Evolutionary conservation across 345 rosid species (phyloP).

Genomic region (Euphorbia pulcherrima): DNA sequence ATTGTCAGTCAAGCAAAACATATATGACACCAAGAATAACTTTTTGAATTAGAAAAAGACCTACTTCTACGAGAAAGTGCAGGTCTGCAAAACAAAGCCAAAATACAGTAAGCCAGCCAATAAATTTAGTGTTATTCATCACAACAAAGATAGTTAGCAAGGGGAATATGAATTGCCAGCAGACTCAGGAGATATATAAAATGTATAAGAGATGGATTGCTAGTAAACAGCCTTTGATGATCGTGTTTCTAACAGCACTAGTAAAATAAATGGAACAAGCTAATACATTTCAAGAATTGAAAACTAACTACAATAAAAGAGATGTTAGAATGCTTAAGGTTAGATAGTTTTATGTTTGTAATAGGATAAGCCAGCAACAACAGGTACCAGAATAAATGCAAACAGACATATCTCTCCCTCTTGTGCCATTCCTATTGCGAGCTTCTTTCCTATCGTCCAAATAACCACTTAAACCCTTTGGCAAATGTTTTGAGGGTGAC

Average conservation of each 20-base stretch:
- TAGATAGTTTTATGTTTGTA: background rate
- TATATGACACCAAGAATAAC: constrained; percentile 52
- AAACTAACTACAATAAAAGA: background rate
- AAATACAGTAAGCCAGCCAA: background rate
- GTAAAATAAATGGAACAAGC: background rate
- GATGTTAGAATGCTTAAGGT: background rate
- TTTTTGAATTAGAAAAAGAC: constrained; percentile 59
- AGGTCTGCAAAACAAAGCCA: constrained; percentile 39
- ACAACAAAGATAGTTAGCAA: constrained; percentile 26
- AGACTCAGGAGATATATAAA: constrained; percentile 37
- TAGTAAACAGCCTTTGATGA: constrained; percentile 6
- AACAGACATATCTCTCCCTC: constrained; percentile 59
- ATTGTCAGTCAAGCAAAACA: background rate
- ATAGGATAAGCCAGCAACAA: background rate
- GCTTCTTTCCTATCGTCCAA: constrained; percentile 45
- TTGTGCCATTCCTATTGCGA: constrained; percentile 48
- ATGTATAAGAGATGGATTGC: constrained; percentile 25
- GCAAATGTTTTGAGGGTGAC: constrained; percentile 29
- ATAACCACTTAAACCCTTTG: constrained; percentile 37
- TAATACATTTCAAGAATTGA: constrained; percentile 7
- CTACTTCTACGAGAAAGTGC: constrained; percentile 49
- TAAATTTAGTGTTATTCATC: background rate
- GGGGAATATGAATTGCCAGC: constrained; percentile 32
- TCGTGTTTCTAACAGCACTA: no score
- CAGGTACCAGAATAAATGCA: background rate